Conservation (phyloP, 2,329 filamentous ascomycete genomes). For the Epichloe sp. region DNA sequence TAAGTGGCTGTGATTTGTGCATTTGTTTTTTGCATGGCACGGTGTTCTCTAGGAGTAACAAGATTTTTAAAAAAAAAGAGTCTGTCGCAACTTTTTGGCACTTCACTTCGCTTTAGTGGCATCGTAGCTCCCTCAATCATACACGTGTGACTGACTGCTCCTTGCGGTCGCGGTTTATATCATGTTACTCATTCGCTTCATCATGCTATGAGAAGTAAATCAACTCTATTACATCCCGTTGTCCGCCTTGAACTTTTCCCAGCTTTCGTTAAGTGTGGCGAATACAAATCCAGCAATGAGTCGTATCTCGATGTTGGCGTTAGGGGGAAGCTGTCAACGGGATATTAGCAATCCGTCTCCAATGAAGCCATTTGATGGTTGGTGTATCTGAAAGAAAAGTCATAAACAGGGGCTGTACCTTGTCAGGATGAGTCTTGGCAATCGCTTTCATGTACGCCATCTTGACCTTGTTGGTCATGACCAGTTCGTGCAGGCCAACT, state of each 20-base stretch:
- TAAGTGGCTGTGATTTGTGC: neutral
- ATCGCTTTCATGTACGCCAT: constrained; percentile 98
- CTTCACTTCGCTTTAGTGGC: neutral
- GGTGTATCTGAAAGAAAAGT: too few relatives aligned
- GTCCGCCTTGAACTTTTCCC: constrained; percentile 60
- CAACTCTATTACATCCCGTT: constrained; percentile 41
- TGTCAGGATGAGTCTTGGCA: constrained; percentile 95
- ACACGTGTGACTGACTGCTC: neutral
- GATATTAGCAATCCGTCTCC: constrained; percentile 6
- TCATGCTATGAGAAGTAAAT: constrained; percentile 2
- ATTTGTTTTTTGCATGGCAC: constrained; percentile 10
- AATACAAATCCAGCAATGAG: constrained; percentile 56
- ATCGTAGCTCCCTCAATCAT: neutral
- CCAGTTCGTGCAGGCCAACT: constrained; percentile 82
- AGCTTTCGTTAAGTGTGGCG: constrained; percentile 56
- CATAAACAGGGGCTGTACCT: constrained; percentile 46
- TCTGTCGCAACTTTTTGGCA: neutral
- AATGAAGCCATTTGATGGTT: too few relatives aligned
- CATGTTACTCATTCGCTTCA: neutral
- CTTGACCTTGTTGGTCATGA: constrained; percentile 92
- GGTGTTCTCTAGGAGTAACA: constrained; percentile 10
- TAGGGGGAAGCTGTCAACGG: constrained; percentile 44
- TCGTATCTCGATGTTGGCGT: constrained; percentile 50
- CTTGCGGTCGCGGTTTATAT: neutral
- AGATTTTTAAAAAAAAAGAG: neutral